Percentiles rank a stretch among this genome's conserved stretches.
Conservation (phyloP, 2,329 filamentous ascomycete species). For the Talaromyces sp. region DNA sequence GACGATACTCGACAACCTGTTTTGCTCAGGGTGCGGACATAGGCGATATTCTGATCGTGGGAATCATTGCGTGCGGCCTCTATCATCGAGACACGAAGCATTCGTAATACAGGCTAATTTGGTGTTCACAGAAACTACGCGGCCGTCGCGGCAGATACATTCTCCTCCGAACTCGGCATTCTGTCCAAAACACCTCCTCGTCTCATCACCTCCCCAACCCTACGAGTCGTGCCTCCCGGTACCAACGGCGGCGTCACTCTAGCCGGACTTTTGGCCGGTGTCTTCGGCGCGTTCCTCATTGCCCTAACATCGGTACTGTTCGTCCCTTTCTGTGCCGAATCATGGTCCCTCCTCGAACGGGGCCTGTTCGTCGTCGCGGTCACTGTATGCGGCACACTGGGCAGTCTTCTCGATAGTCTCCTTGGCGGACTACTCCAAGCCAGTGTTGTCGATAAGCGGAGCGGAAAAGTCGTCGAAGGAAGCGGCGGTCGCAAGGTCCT, state of each 20-base stretch:
- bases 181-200: conserved; percentile 71
- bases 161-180: conserved; percentile 93
- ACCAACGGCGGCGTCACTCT: conserved; percentile 91
- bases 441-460: conserved; percentile 78
- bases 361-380: conserved; percentile 59
- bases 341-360: conserved; percentile 26
- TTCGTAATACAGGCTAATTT: neutral
- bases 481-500: conserved; percentile 64
- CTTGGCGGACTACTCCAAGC: conserved; percentile 82
- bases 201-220: conserved; percentile 75
- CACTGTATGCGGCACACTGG: conserved; percentile 69
- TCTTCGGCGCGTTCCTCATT: conserved; percentile 67
- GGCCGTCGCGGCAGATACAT: conserved; percentile 86
- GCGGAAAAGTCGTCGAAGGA: conserved; percentile 86
- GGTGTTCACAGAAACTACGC: conserved; percentile 67
- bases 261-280: conserved; percentile 68
- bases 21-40: conserved; percentile 35
- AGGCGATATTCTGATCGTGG: conserved; percentile 39
- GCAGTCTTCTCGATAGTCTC: conserved; percentile 82
- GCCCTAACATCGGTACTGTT: conserved; percentile 66
- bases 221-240: conserved; percentile 78
- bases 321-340: conserved; percentile 61
- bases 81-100: neutral
- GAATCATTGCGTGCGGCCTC: conserved; percentile 40
- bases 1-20: conserved; percentile 29